phyloP scores from a whole-genome alignment of 768 basidiomycete genomes.

The Pholiota conissans region DNA sequence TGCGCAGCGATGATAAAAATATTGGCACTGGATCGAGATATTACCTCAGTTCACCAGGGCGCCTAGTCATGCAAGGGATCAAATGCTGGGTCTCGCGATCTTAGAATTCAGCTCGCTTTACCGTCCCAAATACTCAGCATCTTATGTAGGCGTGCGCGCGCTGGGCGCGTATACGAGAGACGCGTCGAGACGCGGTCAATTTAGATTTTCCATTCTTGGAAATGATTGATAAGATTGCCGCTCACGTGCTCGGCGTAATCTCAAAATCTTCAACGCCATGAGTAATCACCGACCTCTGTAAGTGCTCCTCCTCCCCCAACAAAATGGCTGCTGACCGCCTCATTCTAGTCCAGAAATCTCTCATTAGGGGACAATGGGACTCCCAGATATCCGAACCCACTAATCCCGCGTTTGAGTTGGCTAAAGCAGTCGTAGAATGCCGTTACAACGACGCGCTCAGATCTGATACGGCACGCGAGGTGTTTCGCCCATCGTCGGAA shows the following conservation, averaged over 20 bases:
- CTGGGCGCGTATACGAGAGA: background rate
- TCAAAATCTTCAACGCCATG: conserved; percentile 1
- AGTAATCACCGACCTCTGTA: background rate
- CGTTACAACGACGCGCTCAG: conserved; percentile 55
- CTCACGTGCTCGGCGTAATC: conserved; percentile 3
- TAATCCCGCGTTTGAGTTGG: conserved; percentile 34
- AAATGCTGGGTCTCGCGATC: background rate
- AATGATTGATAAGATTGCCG: conserved; percentile 20
- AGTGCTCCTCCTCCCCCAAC: conserved; percentile 1
- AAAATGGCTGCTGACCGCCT: conserved; percentile 15
- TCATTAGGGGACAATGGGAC: conserved; percentile 54
- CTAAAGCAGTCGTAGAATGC: conserved; percentile 59
- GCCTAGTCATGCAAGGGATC: background rate
- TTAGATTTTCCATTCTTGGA: conserved; percentile 2
- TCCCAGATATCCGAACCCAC: conserved; percentile 19
- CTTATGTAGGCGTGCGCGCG: background rate
- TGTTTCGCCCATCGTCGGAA: conserved; percentile 34
- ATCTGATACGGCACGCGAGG: conserved; percentile 39
- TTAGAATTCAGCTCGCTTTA: background rate
- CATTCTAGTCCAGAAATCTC: conserved; percentile 48
- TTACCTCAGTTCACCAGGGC: background rate
- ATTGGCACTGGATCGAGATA: background rate
- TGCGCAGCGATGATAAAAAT: background rate
- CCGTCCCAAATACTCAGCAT: background rate
- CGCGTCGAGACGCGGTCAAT: too few species aligned